phyloP scores from a whole-genome alignment of 2,329 filamentous ascomycete species.

The Cladosporium sp. region DNA sequence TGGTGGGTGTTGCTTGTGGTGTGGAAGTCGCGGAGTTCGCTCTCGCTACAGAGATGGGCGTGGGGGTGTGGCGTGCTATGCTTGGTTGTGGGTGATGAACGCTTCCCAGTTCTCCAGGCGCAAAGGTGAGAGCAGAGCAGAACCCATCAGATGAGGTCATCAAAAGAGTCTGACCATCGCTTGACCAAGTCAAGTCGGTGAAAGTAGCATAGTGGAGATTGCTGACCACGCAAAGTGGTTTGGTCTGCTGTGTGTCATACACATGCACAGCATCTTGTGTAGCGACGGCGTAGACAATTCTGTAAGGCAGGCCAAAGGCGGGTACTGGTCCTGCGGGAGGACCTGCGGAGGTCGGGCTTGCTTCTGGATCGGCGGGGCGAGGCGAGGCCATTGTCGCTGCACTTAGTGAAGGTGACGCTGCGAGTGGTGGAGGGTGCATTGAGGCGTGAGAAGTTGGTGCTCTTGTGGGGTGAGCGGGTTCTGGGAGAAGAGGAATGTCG shows the following conservation, averaged over 20 bases:
- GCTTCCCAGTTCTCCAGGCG: constrained; percentile 79
- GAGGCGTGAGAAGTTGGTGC: constrained; percentile 61
- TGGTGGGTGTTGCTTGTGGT: constrained; percentile 40
- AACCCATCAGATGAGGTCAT: constrained; percentile 99
- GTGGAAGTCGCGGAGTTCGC: constrained; percentile 41
- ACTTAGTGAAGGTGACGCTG: constrained; percentile 50
- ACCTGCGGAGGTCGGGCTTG: constrained; percentile 54
- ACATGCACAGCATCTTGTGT: constrained; percentile 93
- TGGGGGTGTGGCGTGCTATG: constrained; percentile 42
- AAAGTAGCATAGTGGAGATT: constrained; percentile 98
- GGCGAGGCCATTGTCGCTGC: constrained; percentile 58
- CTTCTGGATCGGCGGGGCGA: constrained; percentile 52
- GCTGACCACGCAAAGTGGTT: constrained; percentile 89
- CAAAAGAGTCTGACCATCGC: constrained; percentile 74
- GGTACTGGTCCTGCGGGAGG: constrained; percentile 52
- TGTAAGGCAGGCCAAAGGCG: constrained; percentile 83
- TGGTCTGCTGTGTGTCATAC: constrained; percentile 91
- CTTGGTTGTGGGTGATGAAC: constrained; percentile 63
- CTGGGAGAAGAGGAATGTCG: constrained; percentile 77
- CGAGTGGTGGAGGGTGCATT: constrained; percentile 79
- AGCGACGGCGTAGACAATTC: constrained; percentile 94
- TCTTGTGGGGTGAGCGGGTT: constrained; percentile 64
- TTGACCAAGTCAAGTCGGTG: constrained; percentile 90
- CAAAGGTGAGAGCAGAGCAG: constrained; percentile 87
- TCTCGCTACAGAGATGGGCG: constrained; percentile 42